These are phyloP conservation scores for Toxoplasma gondii DNA, from an alignment of 169 alveolate genomes.

Conservation along the genomic window DNA sequence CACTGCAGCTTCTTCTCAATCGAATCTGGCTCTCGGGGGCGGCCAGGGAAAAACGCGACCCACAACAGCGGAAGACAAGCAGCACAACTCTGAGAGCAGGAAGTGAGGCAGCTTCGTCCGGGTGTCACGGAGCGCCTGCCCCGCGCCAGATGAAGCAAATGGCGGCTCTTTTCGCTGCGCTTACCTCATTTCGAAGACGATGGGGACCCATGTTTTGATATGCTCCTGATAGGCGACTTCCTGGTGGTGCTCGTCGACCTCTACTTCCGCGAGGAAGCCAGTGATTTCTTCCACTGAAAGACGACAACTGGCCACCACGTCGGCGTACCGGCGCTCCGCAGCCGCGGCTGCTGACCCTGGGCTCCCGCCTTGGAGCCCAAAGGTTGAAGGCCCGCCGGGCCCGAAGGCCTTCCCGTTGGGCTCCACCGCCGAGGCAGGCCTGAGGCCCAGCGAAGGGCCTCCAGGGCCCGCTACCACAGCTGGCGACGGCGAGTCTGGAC, in stretches of 20 bases:
- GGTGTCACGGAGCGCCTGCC: too few species aligned
- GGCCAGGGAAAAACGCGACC: too few species aligned
- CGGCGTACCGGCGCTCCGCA: constrained; percentile 67
- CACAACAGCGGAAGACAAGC: too few species aligned
- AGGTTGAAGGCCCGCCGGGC: not conserved
- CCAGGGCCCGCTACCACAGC: not conserved
- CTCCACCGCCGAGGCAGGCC: not conserved
- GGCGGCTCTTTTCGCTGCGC: not conserved
- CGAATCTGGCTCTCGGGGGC: too few species aligned
- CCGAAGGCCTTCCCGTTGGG: too few species aligned
- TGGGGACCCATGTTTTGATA: constrained; percentile 62
- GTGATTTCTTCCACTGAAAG: constrained; percentile 59
- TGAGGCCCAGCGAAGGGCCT: not conserved
- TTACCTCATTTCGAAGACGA: constrained; percentile 60
- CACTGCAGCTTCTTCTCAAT: too few species aligned
- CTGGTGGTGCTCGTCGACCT: constrained; percentile 61
- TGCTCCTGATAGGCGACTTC: constrained; percentile 64
- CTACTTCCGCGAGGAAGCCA: constrained; percentile 65
- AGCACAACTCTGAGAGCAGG: too few species aligned
- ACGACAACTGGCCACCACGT: constrained; percentile 63
- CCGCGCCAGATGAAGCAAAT: too few species aligned
- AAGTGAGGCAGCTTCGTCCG: too few species aligned
- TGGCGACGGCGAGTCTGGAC: not conserved
- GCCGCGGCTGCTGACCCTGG: constrained; percentile 66
- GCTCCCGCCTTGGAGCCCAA: not conserved